These are phyloP conservation scores for Leccinum obscurum DNA, from an alignment of 768 basidiomycete genomes.

Conservation along the genomic window DNA sequence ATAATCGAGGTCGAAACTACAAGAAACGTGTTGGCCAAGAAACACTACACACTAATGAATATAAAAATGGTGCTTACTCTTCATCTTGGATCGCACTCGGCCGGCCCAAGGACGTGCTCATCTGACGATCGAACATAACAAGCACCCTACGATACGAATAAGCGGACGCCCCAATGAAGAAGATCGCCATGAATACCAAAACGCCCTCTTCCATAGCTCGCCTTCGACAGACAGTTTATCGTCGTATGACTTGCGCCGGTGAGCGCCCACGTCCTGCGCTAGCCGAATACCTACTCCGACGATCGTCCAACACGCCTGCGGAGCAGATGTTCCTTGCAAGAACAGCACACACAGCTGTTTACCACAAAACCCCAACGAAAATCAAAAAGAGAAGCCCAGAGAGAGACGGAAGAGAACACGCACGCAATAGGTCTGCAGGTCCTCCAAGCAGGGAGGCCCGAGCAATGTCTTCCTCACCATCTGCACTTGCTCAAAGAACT, in stretches of 20 bases:
- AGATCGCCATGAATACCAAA: constrained; percentile 35
- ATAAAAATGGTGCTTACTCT: constrained; percentile 46
- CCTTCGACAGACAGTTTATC: constrained; percentile 43
- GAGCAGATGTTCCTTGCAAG: constrained; percentile 57
- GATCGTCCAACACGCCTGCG: constrained; percentile 67
- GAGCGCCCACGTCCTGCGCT: constrained; percentile 61
- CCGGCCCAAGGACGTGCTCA: constrained; percentile 58
- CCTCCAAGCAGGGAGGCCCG: constrained; percentile 58
- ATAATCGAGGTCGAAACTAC: constrained; percentile 59
- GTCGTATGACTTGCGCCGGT: constrained; percentile 39
- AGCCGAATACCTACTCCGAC: constrained; percentile 60
- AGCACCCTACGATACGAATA: constrained; percentile 26
- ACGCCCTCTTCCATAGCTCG: constrained; percentile 61
- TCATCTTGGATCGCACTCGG: constrained; percentile 69
- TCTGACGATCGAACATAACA: constrained; percentile 30
- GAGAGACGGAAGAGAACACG: constrained; percentile 19
- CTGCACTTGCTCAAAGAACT: constrained; percentile 52
- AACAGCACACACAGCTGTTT: constrained; percentile 53
- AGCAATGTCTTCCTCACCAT: constrained; percentile 58
- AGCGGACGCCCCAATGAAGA: not conserved
- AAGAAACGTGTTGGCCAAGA: not conserved
- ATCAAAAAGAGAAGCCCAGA: not conserved
- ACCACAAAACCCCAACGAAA: not conserved
- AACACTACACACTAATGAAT: not conserved
- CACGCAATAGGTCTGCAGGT: constrained; percentile 69